Conservation (phyloP, 495 filamentous ascomycete genomes). For the Hypoxylon crocopeplum region DNA sequence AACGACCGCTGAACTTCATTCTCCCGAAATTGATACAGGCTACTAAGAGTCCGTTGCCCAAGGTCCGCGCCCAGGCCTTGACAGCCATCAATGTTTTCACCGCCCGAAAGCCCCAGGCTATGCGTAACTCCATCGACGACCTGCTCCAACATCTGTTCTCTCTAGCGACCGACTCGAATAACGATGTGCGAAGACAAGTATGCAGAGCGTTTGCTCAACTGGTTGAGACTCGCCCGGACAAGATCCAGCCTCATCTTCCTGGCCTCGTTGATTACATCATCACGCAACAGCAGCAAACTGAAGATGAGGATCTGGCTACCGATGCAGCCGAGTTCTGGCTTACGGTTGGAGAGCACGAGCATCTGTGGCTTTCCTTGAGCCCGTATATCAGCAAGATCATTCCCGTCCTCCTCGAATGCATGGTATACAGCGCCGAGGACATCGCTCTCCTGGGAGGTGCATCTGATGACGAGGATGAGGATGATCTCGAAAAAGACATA, state of each 20-base stretch:
- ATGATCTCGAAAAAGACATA: conserved; percentile 89
- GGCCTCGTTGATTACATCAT: conserved; percentile 94
- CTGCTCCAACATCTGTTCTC: conserved; percentile 83
- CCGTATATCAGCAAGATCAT: conserved; percentile 86
- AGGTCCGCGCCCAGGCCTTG: conserved; percentile 79
- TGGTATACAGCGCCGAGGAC: conserved; percentile 96
- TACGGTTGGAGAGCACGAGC: conserved; percentile 84
- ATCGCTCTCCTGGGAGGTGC: conserved; percentile 81
- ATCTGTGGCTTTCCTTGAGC: conserved; percentile 72
- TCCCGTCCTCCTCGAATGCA: conserved; percentile 88
- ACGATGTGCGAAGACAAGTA: conserved; percentile 86
- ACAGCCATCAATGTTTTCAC: conserved; percentile 91
- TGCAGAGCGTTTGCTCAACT: conserved; percentile 93
- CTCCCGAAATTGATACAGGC: conserved; percentile 92
- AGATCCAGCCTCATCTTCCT: conserved; percentile 85
- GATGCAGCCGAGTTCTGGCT: conserved; percentile 99
- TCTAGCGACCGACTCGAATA: conserved; percentile 73
- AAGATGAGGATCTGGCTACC: conserved; percentile 89
- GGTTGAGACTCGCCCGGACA: conserved; percentile 88
- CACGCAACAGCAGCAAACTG: conserved; percentile 84
- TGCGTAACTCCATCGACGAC: conserved; percentile 76
- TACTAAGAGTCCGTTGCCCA: conserved; percentile 72
- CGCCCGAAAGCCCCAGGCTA: conserved; percentile 75
- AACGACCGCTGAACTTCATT: conserved; percentile 85
- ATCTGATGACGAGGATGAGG: conserved; percentile 88